Conservation (phyloP, 331 rosid species). For the Prunus yedoensis region DNA sequence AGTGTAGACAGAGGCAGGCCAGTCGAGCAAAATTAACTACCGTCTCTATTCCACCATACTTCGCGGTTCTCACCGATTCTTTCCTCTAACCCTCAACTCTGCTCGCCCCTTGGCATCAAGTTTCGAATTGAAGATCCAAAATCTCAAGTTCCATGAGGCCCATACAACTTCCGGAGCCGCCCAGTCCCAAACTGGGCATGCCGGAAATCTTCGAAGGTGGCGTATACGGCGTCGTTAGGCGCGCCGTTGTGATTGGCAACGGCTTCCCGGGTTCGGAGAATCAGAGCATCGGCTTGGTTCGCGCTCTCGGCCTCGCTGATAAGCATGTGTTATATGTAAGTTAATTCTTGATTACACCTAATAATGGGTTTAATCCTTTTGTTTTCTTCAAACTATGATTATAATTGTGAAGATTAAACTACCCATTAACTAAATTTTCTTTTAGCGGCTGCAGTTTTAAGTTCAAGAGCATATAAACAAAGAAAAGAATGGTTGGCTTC, state of each 20-base stretch:
- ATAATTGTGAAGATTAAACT: not conserved
- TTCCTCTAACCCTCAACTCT: not conserved
- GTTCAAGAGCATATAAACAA: not conserved
- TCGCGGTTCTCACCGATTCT: not conserved
- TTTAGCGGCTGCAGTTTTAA: not conserved
- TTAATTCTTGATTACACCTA: not conserved
- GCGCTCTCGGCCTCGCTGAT: conserved; percentile 82
- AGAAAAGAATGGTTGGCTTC: not conserved
- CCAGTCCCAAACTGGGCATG: conserved; percentile 51
- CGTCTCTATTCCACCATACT: conserved; percentile 5
- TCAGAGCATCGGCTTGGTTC: conserved; percentile 87
- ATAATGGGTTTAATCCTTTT: not conserved
- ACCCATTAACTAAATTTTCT: not conserved
- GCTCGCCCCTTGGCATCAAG: not conserved
- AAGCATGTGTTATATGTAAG: conserved; percentile 69
- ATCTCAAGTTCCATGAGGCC: conserved; percentile 55
- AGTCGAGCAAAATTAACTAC: not conserved
- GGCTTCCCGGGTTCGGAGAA: conserved; percentile 75
- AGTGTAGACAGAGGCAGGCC: not conserved
- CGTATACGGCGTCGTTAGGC: conserved; percentile 65
- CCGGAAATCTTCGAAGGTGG: conserved; percentile 88
- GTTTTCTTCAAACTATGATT: not conserved
- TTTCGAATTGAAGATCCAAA: not conserved
- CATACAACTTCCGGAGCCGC: conserved; percentile 79
- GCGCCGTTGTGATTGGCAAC: conserved; percentile 85